Evolutionary conservation across 2,329 filamentous ascomycete species (phyloP).

Genomic region (Chaetomiaceae sp.): DNA sequence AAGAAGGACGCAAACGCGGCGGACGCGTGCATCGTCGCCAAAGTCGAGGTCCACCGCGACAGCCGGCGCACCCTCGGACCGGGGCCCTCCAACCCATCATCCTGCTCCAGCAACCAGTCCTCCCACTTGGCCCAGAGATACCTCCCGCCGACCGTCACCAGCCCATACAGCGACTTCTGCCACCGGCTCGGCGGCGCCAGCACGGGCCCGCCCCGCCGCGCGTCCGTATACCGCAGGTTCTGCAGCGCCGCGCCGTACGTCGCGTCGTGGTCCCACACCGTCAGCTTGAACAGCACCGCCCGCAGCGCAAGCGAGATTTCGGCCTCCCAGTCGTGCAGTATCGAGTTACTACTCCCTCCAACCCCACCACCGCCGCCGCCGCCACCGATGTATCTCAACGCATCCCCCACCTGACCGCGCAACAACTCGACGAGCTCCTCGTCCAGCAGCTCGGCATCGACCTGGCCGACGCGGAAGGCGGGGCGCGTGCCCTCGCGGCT

Average conservation of each 20-base stretch:
- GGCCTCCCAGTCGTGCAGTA: conserved; percentile 80
- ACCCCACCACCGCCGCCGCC: conserved; percentile 56
- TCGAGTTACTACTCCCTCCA: conserved; percentile 47
- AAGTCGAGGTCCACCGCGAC: conserved; percentile 62
- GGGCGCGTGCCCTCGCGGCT: conserved; percentile 76
- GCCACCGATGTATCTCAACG: conserved; percentile 78
- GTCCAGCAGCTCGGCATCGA: conserved; percentile 91
- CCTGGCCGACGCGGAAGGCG: conserved; percentile 88
- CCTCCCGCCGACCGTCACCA: conserved; percentile 79
- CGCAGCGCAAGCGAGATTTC: conserved; percentile 79
- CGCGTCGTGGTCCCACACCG: conserved; percentile 93
- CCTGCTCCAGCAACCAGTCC: conserved; percentile 71
- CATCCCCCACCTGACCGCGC: conserved; percentile 80
- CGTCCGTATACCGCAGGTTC: conserved; percentile 86
- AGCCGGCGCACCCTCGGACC: conserved; percentile 51
- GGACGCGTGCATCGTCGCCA: conserved; percentile 72
- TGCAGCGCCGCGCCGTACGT: conserved; percentile 92
- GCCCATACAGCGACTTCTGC: conserved; percentile 81
- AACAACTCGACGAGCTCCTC: conserved; percentile 86
- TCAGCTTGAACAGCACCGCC: conserved; percentile 84
- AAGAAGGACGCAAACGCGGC: conserved; percentile 83
- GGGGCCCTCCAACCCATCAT: conserved; percentile 67
- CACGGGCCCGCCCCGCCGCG: conserved; percentile 59
- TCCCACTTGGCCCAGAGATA: conserved; percentile 95
- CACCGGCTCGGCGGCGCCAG: conserved; percentile 67